Evolutionary conservation across 768 basidiomycete species (phyloP).

Genomic region (Gymnopilus junonius): DNA sequence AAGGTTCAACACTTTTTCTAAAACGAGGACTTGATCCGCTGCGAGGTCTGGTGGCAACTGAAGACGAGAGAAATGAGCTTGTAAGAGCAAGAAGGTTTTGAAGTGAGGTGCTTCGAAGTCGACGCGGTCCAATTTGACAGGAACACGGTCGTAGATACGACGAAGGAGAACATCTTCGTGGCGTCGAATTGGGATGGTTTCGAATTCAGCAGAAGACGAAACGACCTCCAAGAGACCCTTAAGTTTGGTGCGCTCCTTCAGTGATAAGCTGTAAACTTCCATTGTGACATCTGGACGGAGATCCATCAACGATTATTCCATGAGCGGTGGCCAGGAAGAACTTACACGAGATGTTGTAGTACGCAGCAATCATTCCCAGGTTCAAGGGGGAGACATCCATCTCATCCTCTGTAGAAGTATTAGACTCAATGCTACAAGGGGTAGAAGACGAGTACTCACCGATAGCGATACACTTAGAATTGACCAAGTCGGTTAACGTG

Average conservation of each 20-base stretch:
- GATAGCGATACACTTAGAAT: slow-evolving; percentile 93
- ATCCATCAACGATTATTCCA: background rate
- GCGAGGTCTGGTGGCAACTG: slow-evolving; percentile 92
- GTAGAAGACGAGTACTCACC: slow-evolving; percentile 46
- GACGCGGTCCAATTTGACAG: slow-evolving; percentile 83
- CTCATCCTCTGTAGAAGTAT: slow-evolving; percentile 71
- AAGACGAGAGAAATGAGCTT: slow-evolving; percentile 95
- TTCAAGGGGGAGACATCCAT: slow-evolving; percentile 93
- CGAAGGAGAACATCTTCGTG: slow-evolving; percentile 87
- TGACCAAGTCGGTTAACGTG: slow-evolving; percentile 88
- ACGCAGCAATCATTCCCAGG: slow-evolving; percentile 97
- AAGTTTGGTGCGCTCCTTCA: slow-evolving; percentile 96
- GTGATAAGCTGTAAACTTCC: slow-evolving; percentile 93
- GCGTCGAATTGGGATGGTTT: slow-evolving; percentile 90
- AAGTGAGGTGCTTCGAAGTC: slow-evolving; percentile 97
- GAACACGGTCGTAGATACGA: slow-evolving; percentile 94
- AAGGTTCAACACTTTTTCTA: slow-evolving; percentile 90
- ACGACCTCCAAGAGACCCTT: slow-evolving; percentile 97
- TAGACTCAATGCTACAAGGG: background rate
- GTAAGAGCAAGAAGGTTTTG: slow-evolving; percentile 96
- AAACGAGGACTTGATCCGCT: slow-evolving; percentile 85
- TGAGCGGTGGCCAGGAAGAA: slow-evolving; percentile 10
- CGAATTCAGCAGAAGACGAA: slow-evolving; percentile 96
- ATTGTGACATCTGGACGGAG: slow-evolving; percentile 81
- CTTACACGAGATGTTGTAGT: slow-evolving; percentile 92